These are phyloP conservation scores for Lophiotrema nucula DNA, from an alignment of 495 filamentous ascomycete species.

Conservation along the genomic window DNA sequence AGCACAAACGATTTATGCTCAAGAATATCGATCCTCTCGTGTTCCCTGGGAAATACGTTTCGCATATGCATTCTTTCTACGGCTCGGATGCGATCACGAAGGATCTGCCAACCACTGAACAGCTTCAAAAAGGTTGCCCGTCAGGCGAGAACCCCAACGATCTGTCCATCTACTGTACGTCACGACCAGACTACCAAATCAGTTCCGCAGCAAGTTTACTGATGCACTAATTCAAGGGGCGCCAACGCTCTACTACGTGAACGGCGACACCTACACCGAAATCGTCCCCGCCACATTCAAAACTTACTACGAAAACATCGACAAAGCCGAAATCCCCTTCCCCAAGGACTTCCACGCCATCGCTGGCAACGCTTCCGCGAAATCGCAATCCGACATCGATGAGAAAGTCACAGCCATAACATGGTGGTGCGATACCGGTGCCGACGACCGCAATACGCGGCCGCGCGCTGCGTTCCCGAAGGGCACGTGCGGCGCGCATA, in stretches of 20 bases:
- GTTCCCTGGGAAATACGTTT: constrained; percentile 11
- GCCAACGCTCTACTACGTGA: constrained; percentile 23
- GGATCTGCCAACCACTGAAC: constrained; percentile 14
- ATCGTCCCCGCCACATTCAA: constrained; percentile 25
- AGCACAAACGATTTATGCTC: constrained; percentile 21
- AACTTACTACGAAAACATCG: constrained; percentile 23
- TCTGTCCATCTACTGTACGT: constrained; percentile 13
- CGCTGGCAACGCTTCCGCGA: constrained; percentile 20
- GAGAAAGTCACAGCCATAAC: constrained; percentile 17
- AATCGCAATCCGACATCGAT: constrained; percentile 16
- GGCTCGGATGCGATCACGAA: constrained; percentile 18
- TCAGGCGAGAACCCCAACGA: constrained; percentile 22
- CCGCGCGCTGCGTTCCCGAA: constrained; percentile 12
- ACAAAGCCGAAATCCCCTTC: constrained; percentile 22
- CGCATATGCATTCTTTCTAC: constrained; percentile 26
- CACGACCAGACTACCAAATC: too few relatives aligned
- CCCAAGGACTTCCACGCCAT: constrained; percentile 9
- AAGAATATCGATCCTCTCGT: constrained; percentile 25
- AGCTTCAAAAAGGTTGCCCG: constrained; percentile 13
- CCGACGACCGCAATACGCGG: constrained; percentile 8
- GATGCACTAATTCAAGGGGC: constrained; percentile 7
- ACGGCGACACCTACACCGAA: constrained; percentile 14
- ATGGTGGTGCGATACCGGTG: constrained; percentile 22
- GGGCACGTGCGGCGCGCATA: constrained; percentile 17
- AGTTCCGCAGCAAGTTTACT: background rate